Conservation (phyloP, 306 rosid genomes). For the Clitoria ternatea region DNA sequence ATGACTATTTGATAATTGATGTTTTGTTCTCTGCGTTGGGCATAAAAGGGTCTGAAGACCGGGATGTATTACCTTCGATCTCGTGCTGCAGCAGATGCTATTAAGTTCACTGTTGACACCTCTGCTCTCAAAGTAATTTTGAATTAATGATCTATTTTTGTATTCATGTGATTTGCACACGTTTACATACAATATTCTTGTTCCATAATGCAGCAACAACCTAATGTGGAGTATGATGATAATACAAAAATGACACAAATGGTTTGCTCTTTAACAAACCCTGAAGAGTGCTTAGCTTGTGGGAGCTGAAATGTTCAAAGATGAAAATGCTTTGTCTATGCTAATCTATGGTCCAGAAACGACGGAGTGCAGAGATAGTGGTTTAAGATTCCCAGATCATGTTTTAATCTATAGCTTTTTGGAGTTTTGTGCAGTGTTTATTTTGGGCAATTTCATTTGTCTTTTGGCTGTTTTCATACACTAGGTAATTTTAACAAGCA, state of each 20-base stretch:
- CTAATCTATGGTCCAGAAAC: not conserved
- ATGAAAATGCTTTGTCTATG: not conserved
- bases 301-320: conserved; percentile 48
- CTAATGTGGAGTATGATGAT: conserved; percentile 35
- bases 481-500: not conserved
- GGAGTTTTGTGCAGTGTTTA: conserved; percentile 22
- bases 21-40: not conserved
- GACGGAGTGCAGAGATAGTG: not conserved
- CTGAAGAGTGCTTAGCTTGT: conserved; percentile 77
- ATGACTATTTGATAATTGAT: not conserved
- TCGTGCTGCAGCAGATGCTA: conserved; percentile 79
- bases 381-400: not conserved
- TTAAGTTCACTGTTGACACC: conserved; percentile 82
- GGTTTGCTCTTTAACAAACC: conserved; percentile 80
- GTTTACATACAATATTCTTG: not conserved
- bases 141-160: not conserved
- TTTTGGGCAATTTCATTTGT: not conserved
- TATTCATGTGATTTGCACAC: not conserved
- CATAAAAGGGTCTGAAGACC: conserved; percentile 65
- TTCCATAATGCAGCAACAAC: conserved; percentile 45
- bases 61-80: conserved; percentile 87
- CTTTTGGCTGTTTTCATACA: not conserved
- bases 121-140: conserved; percentile 45
- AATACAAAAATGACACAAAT: conserved; percentile 62
- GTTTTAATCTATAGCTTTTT: not conserved